phyloP scores from a whole-genome alignment of 352 stramenopile genomes.

The Phytophthora parvispora region DNA sequence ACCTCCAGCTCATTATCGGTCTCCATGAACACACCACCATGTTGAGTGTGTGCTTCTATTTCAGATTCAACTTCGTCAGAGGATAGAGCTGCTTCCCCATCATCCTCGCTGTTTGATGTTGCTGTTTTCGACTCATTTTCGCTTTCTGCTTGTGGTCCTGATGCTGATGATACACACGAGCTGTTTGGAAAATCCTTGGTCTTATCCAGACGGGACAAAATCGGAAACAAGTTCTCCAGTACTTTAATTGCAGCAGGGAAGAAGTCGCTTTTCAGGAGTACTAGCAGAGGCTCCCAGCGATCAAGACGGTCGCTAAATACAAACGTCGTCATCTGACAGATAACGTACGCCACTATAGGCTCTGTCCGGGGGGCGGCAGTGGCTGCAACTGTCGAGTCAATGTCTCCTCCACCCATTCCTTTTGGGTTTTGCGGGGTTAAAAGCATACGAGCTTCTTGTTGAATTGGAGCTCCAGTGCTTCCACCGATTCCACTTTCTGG shows the following conservation, averaged over 20 bases:
- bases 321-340: slow-evolving; percentile 87
- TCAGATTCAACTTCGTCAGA: slow-evolving; percentile 15
- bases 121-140: slow-evolving; percentile 28
- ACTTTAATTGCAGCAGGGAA: slow-evolving; percentile 78
- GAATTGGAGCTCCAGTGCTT: slow-evolving; percentile 50
- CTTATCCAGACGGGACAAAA: slow-evolving; percentile 69
- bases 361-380: slow-evolving; percentile 74
- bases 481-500: slow-evolving; percentile 8
- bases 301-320: slow-evolving; percentile 81
- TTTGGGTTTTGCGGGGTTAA: slow-evolving; percentile 34
- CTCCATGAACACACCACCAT: slow-evolving; percentile 16
- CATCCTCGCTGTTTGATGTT: slow-evolving; percentile 25
- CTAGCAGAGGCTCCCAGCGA: slow-evolving; percentile 83
- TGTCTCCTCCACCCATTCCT: slow-evolving; percentile 23
- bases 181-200: slow-evolving; percentile 27
- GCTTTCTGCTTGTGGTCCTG: slow-evolving; percentile 11
- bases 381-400: slow-evolving; percentile 33
- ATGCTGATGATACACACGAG: background rate
- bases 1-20: slow-evolving; percentile 68
- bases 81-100: slow-evolving; percentile 4
- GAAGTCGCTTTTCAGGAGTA: slow-evolving; percentile 73
- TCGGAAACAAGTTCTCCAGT: slow-evolving; percentile 77
- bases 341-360: slow-evolving; percentile 87
- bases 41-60: slow-evolving; percentile 1
- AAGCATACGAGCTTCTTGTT: slow-evolving; percentile 40